phyloP scores from a whole-genome alignment of 2,329 filamentous ascomycete genomes.

The Verticillium nonalfalfae region DNA sequence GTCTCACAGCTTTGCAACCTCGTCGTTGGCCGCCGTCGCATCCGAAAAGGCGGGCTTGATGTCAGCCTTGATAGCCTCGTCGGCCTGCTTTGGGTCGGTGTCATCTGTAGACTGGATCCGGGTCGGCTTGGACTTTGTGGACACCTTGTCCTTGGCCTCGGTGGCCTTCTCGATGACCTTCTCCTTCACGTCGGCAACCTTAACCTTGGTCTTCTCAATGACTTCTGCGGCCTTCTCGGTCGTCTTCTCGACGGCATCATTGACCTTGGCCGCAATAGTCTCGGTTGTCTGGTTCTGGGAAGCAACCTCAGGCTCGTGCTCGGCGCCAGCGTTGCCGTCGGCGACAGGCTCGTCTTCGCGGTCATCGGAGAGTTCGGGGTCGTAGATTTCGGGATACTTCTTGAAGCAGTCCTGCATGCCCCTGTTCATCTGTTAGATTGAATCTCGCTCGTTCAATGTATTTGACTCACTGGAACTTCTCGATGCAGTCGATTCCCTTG shows the following conservation, averaged over 20 bases:
- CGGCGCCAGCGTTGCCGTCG: constrained; percentile 11
- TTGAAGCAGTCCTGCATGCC: constrained; percentile 98
- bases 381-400: constrained; percentile 87
- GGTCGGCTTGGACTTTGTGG: neutral
- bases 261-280: neutral
- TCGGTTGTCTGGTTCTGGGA: constrained; percentile 2
- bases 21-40: constrained; percentile 24
- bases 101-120: neutral
- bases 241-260: constrained; percentile 2
- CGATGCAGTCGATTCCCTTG: constrained; percentile 96
- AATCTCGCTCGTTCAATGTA: neutral
- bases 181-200: no score
- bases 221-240: constrained; percentile 5
- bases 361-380: constrained; percentile 77
- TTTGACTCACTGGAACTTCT: constrained; percentile 82
- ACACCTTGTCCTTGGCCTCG: constrained; percentile 7
- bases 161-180: neutral
- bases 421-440: constrained; percentile 42
- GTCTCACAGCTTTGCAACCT: neutral
- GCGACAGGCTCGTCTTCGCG: constrained; percentile 35
- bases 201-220: constrained; percentile 4
- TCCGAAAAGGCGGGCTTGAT: constrained; percentile 18
- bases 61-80: constrained; percentile 5
- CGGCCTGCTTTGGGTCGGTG: constrained; percentile 1
- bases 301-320: neutral